phyloP scores from a whole-genome alignment of 257 asterid species.

The Solanum chilense region DNA sequence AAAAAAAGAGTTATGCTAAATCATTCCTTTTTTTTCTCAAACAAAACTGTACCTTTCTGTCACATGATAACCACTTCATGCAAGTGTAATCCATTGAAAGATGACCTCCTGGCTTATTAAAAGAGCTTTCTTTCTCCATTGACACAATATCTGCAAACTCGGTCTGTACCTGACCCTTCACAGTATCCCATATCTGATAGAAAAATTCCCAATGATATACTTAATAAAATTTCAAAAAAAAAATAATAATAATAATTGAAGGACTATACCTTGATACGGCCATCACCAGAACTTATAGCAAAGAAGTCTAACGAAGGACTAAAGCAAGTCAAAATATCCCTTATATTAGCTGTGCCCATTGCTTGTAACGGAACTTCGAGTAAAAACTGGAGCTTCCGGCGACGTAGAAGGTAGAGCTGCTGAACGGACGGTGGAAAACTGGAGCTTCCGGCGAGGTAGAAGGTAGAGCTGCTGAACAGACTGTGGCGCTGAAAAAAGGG shows the following conservation, averaged over 20 bases:
- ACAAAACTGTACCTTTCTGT: constrained; percentile 46
- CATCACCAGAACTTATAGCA: constrained; percentile 68
- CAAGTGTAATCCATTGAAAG: constrained; percentile 92
- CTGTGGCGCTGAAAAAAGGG: background rate
- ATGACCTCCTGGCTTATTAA: constrained; percentile 58
- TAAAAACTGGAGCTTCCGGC: background rate
- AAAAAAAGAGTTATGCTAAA: background rate
- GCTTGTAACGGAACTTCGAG: background rate
- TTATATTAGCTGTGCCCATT: constrained; percentile 51
- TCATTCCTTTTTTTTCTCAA: background rate
- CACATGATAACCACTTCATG: constrained; percentile 81
- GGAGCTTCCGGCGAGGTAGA: background rate
- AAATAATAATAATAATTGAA: background rate
- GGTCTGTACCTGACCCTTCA: constrained; percentile 76
- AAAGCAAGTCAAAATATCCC: constrained; percentile 61
- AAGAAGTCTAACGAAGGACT: constrained; percentile 65
- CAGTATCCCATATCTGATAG: constrained; percentile 88
- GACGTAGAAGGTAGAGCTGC: background rate
- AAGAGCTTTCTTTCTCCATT: constrained; percentile 22
- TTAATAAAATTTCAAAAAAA: background rate
- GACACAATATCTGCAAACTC: constrained; percentile 75
- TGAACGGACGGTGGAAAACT: background rate
- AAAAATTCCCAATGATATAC: constrained; percentile 4
- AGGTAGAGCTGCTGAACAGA: background rate
- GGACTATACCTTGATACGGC: constrained; percentile 62